Base-by-base conservation (phyloP, 495 filamentous ascomycete species). In the Trichocladium antarcticum region DNA sequence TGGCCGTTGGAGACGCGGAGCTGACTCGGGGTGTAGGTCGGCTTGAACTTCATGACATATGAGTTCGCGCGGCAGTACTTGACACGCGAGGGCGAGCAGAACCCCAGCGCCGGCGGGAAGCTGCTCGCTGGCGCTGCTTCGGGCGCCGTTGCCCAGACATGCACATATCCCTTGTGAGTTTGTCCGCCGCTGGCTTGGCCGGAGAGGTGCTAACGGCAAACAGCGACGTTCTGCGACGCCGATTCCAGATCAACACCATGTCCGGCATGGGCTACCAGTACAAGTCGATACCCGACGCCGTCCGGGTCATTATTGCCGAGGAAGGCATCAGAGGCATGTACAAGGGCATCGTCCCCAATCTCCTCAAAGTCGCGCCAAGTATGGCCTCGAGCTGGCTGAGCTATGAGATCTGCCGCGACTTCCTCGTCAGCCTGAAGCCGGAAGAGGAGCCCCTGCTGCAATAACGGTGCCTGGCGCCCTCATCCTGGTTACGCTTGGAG, bases 231-330 rank as follows among this genome's bases (percentile, higher is more conserved):
- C 76, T 98, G n/a, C 85, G 92, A 15, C 81, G 92, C 42, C 77
- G 92, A 24, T 98, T 98, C 59, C 92, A 98, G 57, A 94, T 98
- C 68, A 98, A 98, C 62, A 97, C 89, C 42, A 98, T 98, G 92
- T 85, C 82, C 21, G 90, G 90, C n/a, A 89, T 98, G 81, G 93
- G 92, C 36, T 97, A 95, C 57, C 79, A 89, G 63, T 98, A 98
- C 69, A 87, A 81, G 56, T 81, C 80, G 15, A 83, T 98, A 35
- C 75, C 78, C 56, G 87, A 96, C 60, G 92, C 92, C 5, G 70
- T 98, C 40, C 75, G 71, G 37, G 75, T 85, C 19, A 98, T 97
- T 57, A 61, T 95, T 45, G 65, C 76, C 11, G 76, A 89, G 54
- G 92, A 98, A 67, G 72, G 72, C 5, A 21, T 69, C 11, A 68